A percentile compares a stretch with the other conserved stretches of the same genome.
phyloP scores from a whole-genome alignment of 805 yeast genomes.

The Clavispora carvajalis region DNA sequence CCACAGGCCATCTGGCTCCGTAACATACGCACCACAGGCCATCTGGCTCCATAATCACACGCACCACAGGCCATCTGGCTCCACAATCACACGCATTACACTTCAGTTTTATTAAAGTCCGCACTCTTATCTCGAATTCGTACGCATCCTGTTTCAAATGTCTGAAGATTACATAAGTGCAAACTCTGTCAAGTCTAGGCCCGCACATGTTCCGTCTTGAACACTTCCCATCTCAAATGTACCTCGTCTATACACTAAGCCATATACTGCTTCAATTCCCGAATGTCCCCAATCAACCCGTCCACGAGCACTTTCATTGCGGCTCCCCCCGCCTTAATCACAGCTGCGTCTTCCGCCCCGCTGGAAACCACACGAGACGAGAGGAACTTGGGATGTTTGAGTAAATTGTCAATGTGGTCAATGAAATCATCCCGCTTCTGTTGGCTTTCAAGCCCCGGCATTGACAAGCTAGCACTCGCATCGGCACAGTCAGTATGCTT shows the following conservation, averaged over 20 bases:
- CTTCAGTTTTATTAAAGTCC: too few relatives aligned
- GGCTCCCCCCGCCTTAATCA: conserved; percentile 44
- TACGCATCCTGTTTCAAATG: too few relatives aligned
- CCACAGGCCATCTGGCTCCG: too few relatives aligned
- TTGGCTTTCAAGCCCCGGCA: conserved; percentile 58
- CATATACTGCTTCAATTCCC: conserved; percentile 43
- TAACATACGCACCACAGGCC: too few relatives aligned
- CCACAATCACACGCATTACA: too few relatives aligned
- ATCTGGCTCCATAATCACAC: too few relatives aligned
- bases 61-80: too few relatives aligned
- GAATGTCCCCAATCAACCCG: conserved; percentile 44
- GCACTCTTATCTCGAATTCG: too few relatives aligned
- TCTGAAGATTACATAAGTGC: too few relatives aligned
- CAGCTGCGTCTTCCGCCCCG: conserved; percentile 57
- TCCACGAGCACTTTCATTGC: conserved; percentile 33
- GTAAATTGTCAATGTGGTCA: conserved; percentile 60
- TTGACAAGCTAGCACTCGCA: conserved; percentile 17
- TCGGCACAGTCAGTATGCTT: conserved; percentile 41
- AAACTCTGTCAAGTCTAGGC: too few relatives aligned
- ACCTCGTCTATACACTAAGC: neutral
- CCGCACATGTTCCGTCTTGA: too few relatives aligned
- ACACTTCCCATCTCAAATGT: too few relatives aligned
- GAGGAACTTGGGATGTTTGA: conserved; percentile 83
- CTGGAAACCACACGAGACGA: conserved; percentile 63
- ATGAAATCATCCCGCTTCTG: conserved; percentile 56